Conservation (phyloP, 2,329 filamentous ascomycete genomes). For the Fusarium tjaetaba region DNA sequence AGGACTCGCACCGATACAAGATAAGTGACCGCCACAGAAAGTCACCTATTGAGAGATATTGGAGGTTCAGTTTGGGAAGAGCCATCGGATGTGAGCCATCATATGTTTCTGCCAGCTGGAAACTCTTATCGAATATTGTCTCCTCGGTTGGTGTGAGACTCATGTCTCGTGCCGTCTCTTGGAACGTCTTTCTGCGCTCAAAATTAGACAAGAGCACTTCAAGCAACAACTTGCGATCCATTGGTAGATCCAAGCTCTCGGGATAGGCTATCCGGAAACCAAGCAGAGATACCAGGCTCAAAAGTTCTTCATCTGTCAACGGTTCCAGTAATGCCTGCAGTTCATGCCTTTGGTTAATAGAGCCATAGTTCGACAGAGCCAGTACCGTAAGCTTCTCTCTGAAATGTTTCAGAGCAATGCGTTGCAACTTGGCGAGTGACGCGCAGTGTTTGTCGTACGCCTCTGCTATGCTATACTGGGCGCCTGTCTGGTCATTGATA, state of each 20-base stretch:
- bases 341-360: constrained; percentile 83
- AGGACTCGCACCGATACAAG: constrained; percentile 88
- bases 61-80: constrained; percentile 92
- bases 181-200: constrained; percentile 83
- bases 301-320: constrained; percentile 79
- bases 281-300: constrained; percentile 73
- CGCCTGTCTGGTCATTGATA: constrained; percentile 89
- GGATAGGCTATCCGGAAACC: constrained; percentile 88
- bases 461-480: constrained; percentile 75
- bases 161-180: constrained; percentile 77
- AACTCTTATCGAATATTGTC: constrained; percentile 79
- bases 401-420: constrained; percentile 81
- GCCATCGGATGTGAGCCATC: constrained; percentile 88
- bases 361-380: constrained; percentile 90
- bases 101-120: constrained; percentile 85
- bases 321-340: constrained; percentile 78
- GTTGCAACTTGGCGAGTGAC: constrained; percentile 80
- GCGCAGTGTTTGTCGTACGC: constrained; percentile 84
- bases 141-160: constrained; percentile 86
- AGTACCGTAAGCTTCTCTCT: constrained; percentile 91
- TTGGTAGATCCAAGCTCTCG: constrained; percentile 69
- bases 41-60: constrained; percentile 94
- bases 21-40: constrained; percentile 96
- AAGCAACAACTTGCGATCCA: constrained; percentile 71
- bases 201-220: constrained; percentile 80